Base-by-base conservation (phyloP, 2,329 filamentous ascomycete species). In the Pyrenophora tritici-repentis region DNA sequence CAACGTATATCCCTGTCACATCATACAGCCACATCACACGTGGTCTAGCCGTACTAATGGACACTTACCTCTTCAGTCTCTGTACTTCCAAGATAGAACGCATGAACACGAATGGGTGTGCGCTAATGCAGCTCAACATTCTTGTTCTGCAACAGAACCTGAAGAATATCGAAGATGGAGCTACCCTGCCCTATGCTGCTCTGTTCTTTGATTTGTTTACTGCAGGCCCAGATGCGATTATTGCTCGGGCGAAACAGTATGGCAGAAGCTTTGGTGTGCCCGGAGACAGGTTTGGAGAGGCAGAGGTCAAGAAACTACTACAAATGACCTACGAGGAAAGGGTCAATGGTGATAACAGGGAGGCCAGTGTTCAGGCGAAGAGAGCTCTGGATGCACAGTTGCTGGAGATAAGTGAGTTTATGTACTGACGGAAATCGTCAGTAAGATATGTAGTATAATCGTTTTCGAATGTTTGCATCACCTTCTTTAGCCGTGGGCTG, bases 71-170 rank as follows among this genome's bases (percentile, higher is more conserved):
- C 2, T 85, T 97, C 32, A 58, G 64, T 3, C 79, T 85, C 53
- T 65, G 62, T 52, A 89, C 89, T 56, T 85, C 86, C 1, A 78
- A 81, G 67, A 88, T 93, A 37, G 85, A 86, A 42, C 86, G 88
- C 6, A 93, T 99, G 86, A 97, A 99, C 72, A 78, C 76, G 32
- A 84, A 88, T 63, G 94, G 94, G 35, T 90, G 87, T 53, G 85
- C 86, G n/a, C 84, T 91, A 32, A 91, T 99, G 84, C 88, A 91
- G 71, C 84, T 97, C 66, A 96, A 99, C 71, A 91, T 97, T 41
- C 82, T 97, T 18, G 94, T 99, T 34, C 79, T 99, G 43, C 93
- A 97, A 75, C 94, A 99, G 71, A 97, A 96, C 66, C 84, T 99
- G 47, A 96, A 96, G 78, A 96, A 96, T 61, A 87, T 99, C 45